Conservation (phyloP, 1,284 basidiomycete species). For the Neotropicomus parvogracilis region DNA sequence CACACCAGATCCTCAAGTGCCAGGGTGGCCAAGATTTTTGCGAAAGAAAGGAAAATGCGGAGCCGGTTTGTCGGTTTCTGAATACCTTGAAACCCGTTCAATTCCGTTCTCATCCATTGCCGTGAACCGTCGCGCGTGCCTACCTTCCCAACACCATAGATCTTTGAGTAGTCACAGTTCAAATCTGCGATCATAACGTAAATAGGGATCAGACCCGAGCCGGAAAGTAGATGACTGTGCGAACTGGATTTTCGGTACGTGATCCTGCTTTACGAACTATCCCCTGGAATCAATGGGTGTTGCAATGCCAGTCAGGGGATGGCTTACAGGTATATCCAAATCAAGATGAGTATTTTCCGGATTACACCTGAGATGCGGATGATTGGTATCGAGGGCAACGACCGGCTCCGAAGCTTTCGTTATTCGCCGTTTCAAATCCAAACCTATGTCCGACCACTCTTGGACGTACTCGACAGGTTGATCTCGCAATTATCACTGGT, state of each 20-base stretch:
- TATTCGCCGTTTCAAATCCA: conserved; percentile 31
- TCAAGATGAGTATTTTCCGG: conserved; percentile 36
- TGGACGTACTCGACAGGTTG: conserved; percentile 32
- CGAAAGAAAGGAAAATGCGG: conserved; percentile 34
- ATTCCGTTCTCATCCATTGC: background rate
- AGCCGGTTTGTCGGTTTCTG: conserved; percentile 35
- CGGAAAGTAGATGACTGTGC: conserved; percentile 41
- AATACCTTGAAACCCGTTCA: conserved; percentile 22
- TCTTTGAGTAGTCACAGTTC: conserved; percentile 19
- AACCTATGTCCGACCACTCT: conserved; percentile 37
- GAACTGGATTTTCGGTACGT: conserved; percentile 38
- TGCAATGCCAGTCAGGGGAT: background rate
- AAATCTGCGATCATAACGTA: background rate
- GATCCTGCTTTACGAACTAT: conserved; percentile 39
- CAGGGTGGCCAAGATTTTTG: conserved; percentile 33
- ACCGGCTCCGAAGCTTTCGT: background rate
- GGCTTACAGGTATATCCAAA: conserved; percentile 34
- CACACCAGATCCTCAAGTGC: conserved; percentile 40
- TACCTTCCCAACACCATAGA: conserved; percentile 42
- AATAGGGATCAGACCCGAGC: conserved; percentile 22
- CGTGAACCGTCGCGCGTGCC: background rate
- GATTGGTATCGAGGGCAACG: background rate
- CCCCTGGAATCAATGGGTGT: background rate
- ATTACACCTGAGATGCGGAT: conserved; percentile 18
- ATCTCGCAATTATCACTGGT: conserved; percentile 38